Conservation (phyloP, 352 stramenopile species). For the Phytophthora citrophthora region DNA sequence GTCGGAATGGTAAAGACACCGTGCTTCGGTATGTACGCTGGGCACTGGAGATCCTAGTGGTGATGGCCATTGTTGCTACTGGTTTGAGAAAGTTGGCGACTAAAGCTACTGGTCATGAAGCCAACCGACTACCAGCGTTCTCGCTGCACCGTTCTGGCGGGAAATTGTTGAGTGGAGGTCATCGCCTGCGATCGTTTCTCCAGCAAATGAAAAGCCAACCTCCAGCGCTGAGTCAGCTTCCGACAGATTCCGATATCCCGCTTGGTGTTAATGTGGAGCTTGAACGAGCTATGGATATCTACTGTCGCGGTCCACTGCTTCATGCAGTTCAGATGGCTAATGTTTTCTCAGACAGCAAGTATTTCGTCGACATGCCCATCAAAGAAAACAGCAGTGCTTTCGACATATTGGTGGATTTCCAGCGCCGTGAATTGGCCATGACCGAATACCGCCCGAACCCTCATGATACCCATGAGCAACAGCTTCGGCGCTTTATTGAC, state of each 20-base stretch:
- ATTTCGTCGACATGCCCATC: conserved; percentile 95
- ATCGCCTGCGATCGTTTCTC: conserved; percentile 35
- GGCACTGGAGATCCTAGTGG: conserved; percentile 28
- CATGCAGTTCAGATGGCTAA: conserved; percentile 74
- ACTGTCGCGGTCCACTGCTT: conserved; percentile 70
- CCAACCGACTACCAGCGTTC: conserved; percentile 18
- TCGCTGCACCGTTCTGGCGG: conserved; percentile 35
- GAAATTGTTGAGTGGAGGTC: conserved; percentile 33
- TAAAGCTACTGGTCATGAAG: conserved; percentile 9
- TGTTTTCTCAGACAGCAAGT: conserved; percentile 91
- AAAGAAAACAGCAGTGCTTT: conserved; percentile 77
- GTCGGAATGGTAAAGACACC: neutral
- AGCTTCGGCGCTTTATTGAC: conserved; percentile 73
- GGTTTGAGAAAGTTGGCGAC: conserved; percentile 25
- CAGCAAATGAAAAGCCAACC: conserved; percentile 34
- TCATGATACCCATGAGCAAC: conserved; percentile 35
- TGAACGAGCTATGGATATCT: conserved; percentile 76
- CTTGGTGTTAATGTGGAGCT: conserved; percentile 50
- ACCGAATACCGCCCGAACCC: conserved; percentile 50
- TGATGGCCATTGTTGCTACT: conserved; percentile 26
- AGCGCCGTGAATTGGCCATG: conserved; percentile 56
- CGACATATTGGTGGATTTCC: conserved; percentile 76
- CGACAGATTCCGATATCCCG: conserved; percentile 20
- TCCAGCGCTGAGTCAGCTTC: conserved; percentile 9
- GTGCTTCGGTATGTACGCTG: conserved; percentile 16